A percentile compares a stretch with the other conserved stretches of the same genome.
phyloP scores from a whole-genome alignment of 805 yeast genomes.

The Cyberlindnera nakhonratchasimensis region DNA sequence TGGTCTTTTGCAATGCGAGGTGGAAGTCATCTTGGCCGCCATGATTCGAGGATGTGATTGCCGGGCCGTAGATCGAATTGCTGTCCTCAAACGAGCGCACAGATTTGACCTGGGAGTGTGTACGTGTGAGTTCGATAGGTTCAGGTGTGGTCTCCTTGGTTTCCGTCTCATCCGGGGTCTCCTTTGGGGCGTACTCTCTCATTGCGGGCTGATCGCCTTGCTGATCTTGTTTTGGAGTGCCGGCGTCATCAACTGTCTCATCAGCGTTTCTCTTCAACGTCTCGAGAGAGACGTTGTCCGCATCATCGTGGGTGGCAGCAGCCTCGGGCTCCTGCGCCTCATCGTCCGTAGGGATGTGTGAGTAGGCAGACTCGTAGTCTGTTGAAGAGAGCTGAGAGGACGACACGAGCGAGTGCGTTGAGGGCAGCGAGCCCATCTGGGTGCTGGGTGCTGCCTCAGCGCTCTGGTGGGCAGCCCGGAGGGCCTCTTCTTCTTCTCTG shows the following conservation, averaged over 20 bases:
- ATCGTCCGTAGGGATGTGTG: slow-evolving; percentile 12
- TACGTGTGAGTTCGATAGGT: slow-evolving; percentile 9
- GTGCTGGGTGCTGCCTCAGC: neutral
- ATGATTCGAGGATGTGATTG: slow-evolving; percentile 13
- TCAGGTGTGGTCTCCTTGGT: neutral
- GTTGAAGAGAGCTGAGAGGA: slow-evolving; percentile 13
- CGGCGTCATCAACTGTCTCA: slow-evolving; percentile 1
- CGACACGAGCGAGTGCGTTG: slow-evolving; percentile 6
- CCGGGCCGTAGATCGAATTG: slow-evolving; percentile 20
- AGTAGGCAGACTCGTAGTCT: slow-evolving; percentile 27
- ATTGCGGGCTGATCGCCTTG: neutral
- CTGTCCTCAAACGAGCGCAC: slow-evolving; percentile 18
- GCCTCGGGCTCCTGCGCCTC: neutral
- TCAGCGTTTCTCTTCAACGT: slow-evolving; percentile 5
- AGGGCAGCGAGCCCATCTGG: slow-evolving; percentile 4
- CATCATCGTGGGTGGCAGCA: neutral
- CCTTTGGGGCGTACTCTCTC: neutral
- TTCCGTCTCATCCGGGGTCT: neutral
- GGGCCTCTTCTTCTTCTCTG: slow-evolving; percentile 20
- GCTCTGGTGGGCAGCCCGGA: slow-evolving; percentile 14
- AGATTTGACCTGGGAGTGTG: slow-evolving; percentile 13
- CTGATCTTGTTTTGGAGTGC: neutral
- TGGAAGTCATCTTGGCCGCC: slow-evolving; percentile 22
- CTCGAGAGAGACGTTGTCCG: slow-evolving; percentile 1
- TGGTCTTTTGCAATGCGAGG: slow-evolving; percentile 24